Base-by-base conservation (phyloP, 2,329 filamentous ascomycete species). In the Pseudodiploospora longispora region DNA sequence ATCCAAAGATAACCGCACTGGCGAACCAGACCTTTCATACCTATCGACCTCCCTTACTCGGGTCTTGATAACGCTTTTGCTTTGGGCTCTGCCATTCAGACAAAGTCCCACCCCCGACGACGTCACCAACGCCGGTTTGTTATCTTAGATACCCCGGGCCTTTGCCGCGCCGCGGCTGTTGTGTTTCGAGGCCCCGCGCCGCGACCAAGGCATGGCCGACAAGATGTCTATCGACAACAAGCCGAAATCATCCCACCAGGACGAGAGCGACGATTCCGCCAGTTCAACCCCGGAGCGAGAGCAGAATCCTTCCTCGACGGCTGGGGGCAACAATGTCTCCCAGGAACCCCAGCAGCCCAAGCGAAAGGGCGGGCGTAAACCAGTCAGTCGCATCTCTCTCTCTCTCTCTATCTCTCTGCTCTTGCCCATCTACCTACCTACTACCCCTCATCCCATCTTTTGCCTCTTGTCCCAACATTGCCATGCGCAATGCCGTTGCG, bases 311-410 rank as follows among this genome's bases (percentile, higher is more conserved):
- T 58, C 63, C 40, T 55, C 64, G 44, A 58, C 63, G 45, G 56
- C 55, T 51, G 55, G 42, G 44, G 46, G 38, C 47, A 56, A 57
- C 52, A 61, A 57, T 51, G 59, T 57, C 50, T 60, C 66, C 29
- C 74, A 74, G 52, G 65, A 30, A 6, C 27, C 63, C 54, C 76
- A 78, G 60, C 78, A 80, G 50, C 89, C 90, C 62, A 98, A 98
- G 75, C 82, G 93, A 61, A 98, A 98, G 74, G 93, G 93, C 60
- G 93, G 93, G 50, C 83, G 93, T 61, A 98, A 97, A 73, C 93
- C 93, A 61, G 93, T 97, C 82, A 66, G 76, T 95, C 39, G 27
- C 40, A 42, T 6, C 34, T 47, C 31, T 38, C 45, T 42, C 36
- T 36, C 43, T 31, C 40, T 29, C 28, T 9, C 39, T 27, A 30